These are phyloP conservation scores for Silene vulgaris DNA, from an alignment of 179 eudicot species.

Conservation along the genomic window DNA sequence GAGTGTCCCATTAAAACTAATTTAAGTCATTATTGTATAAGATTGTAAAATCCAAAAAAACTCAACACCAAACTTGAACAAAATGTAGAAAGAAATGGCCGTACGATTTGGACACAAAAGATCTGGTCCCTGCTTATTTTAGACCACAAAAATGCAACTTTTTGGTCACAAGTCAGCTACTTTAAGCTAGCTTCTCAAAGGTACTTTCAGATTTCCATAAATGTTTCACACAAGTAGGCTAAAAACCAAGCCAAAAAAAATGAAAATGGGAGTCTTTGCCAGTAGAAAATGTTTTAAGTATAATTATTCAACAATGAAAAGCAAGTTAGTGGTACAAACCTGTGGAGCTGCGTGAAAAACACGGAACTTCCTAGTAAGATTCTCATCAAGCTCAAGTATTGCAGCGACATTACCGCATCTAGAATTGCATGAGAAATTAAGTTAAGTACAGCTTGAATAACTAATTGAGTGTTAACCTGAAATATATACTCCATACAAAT, in stretches of 20 bases:
- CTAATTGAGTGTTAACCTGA: neutral
- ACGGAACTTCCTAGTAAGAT: conserved; percentile 69
- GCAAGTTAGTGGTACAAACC: conserved; percentile 39
- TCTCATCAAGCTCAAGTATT: conserved; percentile 91
- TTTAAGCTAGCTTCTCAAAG: neutral
- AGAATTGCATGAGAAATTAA: conserved; percentile 21
- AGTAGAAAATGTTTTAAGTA: conserved; percentile 5
- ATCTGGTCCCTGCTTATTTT: no score
- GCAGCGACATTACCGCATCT: conserved; percentile 99
- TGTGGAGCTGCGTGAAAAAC: conserved; percentile 97
- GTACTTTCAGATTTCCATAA: no score
- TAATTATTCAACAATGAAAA: neutral
- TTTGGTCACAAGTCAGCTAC: no score
- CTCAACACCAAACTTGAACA: no score
- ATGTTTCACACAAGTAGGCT: neutral
- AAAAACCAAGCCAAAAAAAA: conserved; percentile 1
- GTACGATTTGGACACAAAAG: no score
- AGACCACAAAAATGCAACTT: no score
- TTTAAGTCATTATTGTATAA: no score
- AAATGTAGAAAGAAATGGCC: no score
- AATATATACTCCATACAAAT: neutral
- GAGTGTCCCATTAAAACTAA: no score
- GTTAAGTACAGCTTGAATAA: neutral
- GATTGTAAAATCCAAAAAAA: no score
- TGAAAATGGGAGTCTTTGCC: conserved; percentile 7